Evolutionary conservation across 495 filamentous ascomycete species (phyloP).

Genomic region (Hyaloscypha hepaticicola): DNA sequence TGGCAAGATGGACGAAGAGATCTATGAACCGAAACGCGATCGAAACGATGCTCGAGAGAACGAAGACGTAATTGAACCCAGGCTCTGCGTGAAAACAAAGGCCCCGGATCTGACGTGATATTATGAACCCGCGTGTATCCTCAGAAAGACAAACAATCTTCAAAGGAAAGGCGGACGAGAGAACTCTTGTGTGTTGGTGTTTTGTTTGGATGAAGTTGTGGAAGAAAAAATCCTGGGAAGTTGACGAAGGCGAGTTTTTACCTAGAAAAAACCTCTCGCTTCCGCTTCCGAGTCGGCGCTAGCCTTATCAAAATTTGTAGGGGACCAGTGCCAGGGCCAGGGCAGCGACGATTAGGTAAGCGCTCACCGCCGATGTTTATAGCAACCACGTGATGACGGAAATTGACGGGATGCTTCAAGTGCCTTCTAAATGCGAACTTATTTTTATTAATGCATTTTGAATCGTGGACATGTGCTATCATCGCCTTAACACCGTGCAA

Average conservation of each 20-base stretch:
- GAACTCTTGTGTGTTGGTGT: constrained; percentile 28
- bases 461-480: too few relatives aligned
- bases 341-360: too few relatives aligned
- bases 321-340: background rate
- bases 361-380: too few relatives aligned
- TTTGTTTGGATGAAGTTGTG: constrained; percentile 27
- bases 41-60: constrained; percentile 33
- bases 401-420: too few relatives aligned
- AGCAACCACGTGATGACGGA: background rate
- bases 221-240: constrained; percentile 29
- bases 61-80: constrained; percentile 30
- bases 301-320: constrained; percentile 14
- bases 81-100: constrained; percentile 29
- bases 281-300: constrained; percentile 5
- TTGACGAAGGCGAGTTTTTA: constrained; percentile 28
- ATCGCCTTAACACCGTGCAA: too few relatives aligned
- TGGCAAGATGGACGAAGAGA: constrained; percentile 36
- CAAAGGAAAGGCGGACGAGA: constrained; percentile 40
- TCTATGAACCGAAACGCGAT: constrained; percentile 42
- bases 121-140: constrained; percentile 40
- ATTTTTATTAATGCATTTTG: too few relatives aligned
- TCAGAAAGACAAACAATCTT: constrained; percentile 43
- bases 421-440: too few relatives aligned
- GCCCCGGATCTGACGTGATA: constrained; percentile 39
- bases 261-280: constrained; percentile 21